Evolutionary conservation across 306 rosid species (phyloP).

Genomic region (Purshia tridentata): DNA sequence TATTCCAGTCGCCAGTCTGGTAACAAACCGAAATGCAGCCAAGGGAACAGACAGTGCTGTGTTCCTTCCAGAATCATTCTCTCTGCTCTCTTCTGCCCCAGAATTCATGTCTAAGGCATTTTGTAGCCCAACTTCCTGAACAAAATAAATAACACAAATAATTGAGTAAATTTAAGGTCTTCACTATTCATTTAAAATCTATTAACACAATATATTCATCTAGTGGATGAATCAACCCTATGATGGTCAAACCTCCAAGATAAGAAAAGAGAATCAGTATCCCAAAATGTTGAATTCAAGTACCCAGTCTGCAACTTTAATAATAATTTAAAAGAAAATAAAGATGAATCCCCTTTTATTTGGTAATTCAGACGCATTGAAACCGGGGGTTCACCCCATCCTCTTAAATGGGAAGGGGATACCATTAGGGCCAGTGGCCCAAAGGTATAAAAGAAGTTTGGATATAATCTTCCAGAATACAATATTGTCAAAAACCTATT

Average conservation of each 20-base stretch:
- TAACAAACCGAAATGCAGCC: slow-evolving; percentile 82
- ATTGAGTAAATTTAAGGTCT: slow-evolving; percentile 26
- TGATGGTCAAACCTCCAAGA: slow-evolving; percentile 20
- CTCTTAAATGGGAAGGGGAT: neutral
- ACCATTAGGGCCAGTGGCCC: neutral
- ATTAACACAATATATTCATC: slow-evolving; percentile 18
- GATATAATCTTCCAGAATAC: neutral
- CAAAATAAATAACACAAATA: slow-evolving; percentile 20
- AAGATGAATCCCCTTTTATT: neutral
- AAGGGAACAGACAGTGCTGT: slow-evolving; percentile 83
- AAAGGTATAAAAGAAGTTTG: neutral
- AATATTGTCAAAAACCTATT: neutral
- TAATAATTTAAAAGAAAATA: neutral
- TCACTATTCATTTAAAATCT: slow-evolving; percentile 7
- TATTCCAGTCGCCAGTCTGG: slow-evolving; percentile 86
- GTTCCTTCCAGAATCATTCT: slow-evolving; percentile 53
- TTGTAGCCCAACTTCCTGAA: slow-evolving; percentile 69
- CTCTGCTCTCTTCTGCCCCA: slow-evolving; percentile 66
- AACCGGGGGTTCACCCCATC: neutral
- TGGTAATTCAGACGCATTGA: neutral
- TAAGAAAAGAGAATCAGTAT: slow-evolving; percentile 12
- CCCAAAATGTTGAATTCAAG: neutral
- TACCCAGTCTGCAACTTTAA: neutral
- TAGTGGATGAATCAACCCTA: slow-evolving; percentile 19
- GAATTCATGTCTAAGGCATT: slow-evolving; percentile 42